Evolutionary conservation across 805 yeast species (phyloP).

Genomic region (Komagataella ulmi): DNA sequence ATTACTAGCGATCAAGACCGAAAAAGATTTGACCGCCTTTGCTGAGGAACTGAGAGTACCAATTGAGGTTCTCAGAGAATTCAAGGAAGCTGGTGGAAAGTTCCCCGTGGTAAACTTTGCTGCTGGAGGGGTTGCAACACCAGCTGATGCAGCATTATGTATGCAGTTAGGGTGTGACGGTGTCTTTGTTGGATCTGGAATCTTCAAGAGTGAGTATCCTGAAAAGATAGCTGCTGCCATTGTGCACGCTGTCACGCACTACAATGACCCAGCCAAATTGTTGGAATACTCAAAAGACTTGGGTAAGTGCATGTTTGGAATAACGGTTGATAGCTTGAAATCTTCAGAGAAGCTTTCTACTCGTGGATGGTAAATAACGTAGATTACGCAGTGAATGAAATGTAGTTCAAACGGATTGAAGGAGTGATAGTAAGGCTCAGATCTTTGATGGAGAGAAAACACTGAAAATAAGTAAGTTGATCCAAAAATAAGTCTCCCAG

Average conservation of each 20-base stretch:
- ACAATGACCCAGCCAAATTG: constrained; percentile 42
- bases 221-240: constrained; percentile 65
- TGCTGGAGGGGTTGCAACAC: constrained; percentile 84
- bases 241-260: constrained; percentile 67
- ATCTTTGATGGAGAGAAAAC: no score
- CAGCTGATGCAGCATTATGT: constrained; percentile 76
- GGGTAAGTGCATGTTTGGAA: constrained; percentile 70
- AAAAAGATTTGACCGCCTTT: constrained; percentile 29
- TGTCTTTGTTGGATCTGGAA: constrained; percentile 69
- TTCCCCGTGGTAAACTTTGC: constrained; percentile 79
- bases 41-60: constrained; percentile 54
- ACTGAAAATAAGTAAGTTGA: no score
- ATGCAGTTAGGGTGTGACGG: constrained; percentile 78
- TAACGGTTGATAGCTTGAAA: constrained; percentile 37
- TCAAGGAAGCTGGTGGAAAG: constrained; percentile 39
- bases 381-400: background rate
- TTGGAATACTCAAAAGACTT: constrained; percentile 56
- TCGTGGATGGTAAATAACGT: constrained; percentile 33
- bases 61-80: constrained; percentile 31
- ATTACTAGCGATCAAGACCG: constrained; percentile 24
- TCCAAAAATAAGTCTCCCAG: background rate
- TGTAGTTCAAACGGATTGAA: background rate
- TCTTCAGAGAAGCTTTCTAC: constrained; percentile 32
- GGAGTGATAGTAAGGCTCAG: background rate
- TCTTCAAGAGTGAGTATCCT: constrained; percentile 63